Evolutionary conservation across 192 early-diverging fungal species (phyloP), one percentile per base, ranked within the genome.

Genomic region (Coemansia sp.): DNA sequence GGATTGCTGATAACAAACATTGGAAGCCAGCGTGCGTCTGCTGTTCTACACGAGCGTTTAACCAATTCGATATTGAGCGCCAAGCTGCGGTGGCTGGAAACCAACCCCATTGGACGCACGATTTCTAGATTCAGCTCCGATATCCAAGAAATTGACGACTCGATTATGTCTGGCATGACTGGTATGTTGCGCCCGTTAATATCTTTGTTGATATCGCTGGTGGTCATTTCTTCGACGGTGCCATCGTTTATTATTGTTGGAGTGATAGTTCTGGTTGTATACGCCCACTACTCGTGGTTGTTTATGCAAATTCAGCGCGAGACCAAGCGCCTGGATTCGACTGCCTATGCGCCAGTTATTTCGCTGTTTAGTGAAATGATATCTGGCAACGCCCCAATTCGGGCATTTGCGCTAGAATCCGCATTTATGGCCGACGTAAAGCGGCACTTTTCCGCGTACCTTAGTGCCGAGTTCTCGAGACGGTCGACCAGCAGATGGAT

Each of bases 121-220:
- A 86, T 89, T 69, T 90, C 94, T 62, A 72, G 94, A 48, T 93
- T 92, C 62, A 85, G 88, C 37, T 89, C 88, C 22, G 92, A 97
- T 75, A 86, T 95, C 47, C 86, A 88, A 11, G 84, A 82, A 1
- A 80, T 93, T 60, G 93, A 96, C 73, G 87, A 86, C 38, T 75
- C 78, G 3, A 69, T 90, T 49, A 86, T 84, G 54, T 78, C 83
- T 25, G 64, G 72, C n/a, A 49, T 83, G 10, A 68, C 76, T 11
- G 84, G 78, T 48, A 81, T 91, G n/a, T 58, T 88, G 44, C 70
- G 72, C 8, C 66, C 83, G 0, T 64, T 86, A 44, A 62, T 89
- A 14, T 71, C 84, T 17, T 76, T 83, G 15, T 23, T 84, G 15
- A 72, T 75, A 9, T 83, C 87, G 11, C 71, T 91, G 15, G 62